Conservation (phyloP, 2,329 filamentous ascomycete species). For the Neoscytalidium dimidiatum region DNA sequence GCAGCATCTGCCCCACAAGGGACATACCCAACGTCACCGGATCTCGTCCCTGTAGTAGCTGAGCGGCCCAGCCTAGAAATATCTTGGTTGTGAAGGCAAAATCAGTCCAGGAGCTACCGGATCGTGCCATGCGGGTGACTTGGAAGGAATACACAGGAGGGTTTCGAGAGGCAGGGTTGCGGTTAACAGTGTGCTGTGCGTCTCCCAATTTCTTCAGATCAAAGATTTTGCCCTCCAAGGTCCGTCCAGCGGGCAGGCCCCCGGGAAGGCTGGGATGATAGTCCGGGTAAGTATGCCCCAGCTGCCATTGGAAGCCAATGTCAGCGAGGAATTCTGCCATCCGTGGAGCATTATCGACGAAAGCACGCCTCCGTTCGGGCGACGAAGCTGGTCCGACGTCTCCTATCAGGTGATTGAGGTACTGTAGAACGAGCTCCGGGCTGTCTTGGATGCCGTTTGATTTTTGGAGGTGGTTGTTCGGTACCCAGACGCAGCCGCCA, state of each 20-base stretch:
- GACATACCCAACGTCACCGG: conserved; percentile 24
- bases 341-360: conserved; percentile 32
- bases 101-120: background rate
- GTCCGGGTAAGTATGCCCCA: conserved; percentile 32
- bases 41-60: background rate
- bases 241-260: conserved; percentile 23
- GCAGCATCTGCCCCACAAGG: conserved; percentile 24
- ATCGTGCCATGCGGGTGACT: background rate
- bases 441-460: conserved; percentile 7
- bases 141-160: background rate
- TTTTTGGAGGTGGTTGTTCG: conserved; percentile 30
- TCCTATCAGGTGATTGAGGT: background rate
- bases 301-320: conserved; percentile 31
- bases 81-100: background rate
- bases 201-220: conserved; percentile 29
- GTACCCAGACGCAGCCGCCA: conserved; percentile 39
- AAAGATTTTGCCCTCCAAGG: conserved; percentile 32
- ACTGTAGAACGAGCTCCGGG: background rate
- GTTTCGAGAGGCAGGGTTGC: background rate
- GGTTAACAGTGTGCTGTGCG: conserved; percentile 21
- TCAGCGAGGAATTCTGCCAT: conserved; percentile 35
- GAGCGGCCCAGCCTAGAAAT: background rate
- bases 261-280: conserved; percentile 33
- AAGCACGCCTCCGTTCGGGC: conserved; percentile 29
- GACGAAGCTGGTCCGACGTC: conserved; percentile 29